Evolutionary conservation across 371 early-diverging fungal species (phyloP), one percentile per base, ranked within the genome.

Genomic region (Lichtheimia corymbifera): DNA sequence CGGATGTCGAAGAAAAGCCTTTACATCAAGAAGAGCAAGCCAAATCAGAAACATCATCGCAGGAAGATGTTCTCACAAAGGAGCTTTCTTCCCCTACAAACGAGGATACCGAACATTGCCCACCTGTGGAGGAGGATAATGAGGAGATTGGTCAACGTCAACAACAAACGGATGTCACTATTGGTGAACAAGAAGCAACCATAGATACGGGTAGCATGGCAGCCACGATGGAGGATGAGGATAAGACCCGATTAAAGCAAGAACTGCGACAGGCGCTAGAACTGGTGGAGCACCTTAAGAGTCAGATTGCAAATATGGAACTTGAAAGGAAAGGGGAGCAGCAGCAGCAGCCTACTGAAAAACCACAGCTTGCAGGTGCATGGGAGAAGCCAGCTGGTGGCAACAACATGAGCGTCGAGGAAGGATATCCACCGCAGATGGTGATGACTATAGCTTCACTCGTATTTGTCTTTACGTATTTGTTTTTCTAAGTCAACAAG

Each of bases 331-430:
- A 40, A 42, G 5, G 1, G 54, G 15, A 30, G 40, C 30, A 53
- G n/a, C 17, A 30, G 40, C 30, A 53, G n/a, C 17, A 35, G 20
- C 24, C 24, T 35, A 11, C 35, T 35, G 35, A 35, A 11, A 35
- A 72, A 18, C 45, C 68, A 17, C 47, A 42, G 12, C 51, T 50
- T 27, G 72, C 79, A 1, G 63, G 64, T n/a, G 64, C 70, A 35
- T 66, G 45, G 22, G 71, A 76, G 25, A 47, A 59, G 5, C 35
- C 35, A 18, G 40, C n/a, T 57, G 76, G 42, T 62, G 76, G 42
- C 60, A 78, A 81, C 51, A 77, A 80, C 64, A 70, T 84, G 52
- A 79, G 83, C n/a, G 75, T 74, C n/a, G 65, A 81, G 27, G 84
- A 83, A 51, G 83, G 84, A 6, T 83, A 80, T 52, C 81, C 81